A percentile compares a stretch with the other conserved stretches of the same genome.
These are phyloP conservation scores for Umbellularia californica DNA, from an alignment of 164 flowering plant species.

Conservation along the genomic window DNA sequence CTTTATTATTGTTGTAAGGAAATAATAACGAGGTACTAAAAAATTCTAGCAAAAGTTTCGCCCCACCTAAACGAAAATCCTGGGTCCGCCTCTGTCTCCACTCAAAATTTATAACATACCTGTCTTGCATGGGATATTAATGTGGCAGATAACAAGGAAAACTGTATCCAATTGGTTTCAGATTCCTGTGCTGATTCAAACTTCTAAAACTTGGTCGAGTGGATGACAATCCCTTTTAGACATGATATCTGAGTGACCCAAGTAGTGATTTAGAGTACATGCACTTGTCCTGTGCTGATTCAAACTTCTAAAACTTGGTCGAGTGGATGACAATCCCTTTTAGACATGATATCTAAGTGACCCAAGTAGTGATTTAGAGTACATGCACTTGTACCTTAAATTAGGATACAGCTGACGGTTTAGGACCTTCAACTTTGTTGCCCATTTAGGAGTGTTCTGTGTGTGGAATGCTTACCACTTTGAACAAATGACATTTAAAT, in stretches of 20 bases:
- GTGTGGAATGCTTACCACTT: neutral
- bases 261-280: neutral
- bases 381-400: neutral
- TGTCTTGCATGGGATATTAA: neutral
- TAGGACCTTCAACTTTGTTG: neutral
- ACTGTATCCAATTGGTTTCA: neutral
- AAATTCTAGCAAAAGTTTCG: too few relatives aligned
- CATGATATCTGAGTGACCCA: neutral
- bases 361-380: neutral
- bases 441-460: neutral
- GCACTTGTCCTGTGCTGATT: neutral
- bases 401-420: neutral
- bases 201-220: neutral
- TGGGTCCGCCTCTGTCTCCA: too few relatives aligned
- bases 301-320: neutral
- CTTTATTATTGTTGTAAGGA: too few relatives aligned
- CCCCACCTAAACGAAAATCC: too few relatives aligned
- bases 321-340: neutral
- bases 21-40: too few relatives aligned
- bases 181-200: neutral
- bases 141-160: neutral
- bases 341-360: neutral
- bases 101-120: neutral
- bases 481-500: neutral
- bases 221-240: neutral